Base-by-base conservation (phyloP, 129 eudicot species). In the Chrysanthemum lavandulifolium region DNA sequence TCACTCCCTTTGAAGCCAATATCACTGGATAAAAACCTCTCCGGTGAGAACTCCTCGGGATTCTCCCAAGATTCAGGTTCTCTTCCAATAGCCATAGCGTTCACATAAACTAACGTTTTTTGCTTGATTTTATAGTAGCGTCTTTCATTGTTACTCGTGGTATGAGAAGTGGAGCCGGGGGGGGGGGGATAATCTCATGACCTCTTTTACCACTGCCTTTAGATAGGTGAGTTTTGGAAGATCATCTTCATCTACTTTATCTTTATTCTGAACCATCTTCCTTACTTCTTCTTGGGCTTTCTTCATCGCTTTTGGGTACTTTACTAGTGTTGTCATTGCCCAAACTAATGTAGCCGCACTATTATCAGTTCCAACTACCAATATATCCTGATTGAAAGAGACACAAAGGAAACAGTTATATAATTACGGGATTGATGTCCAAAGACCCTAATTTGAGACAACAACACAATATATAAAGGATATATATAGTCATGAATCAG, bases 191-290 rank as follows among this genome's bases (percentile, higher is more conserved):
- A 79, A 60, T 15, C 83, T 58, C 71, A 80, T 25, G 76, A 7
- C 18, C 72, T 74, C 84, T 74, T 80, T 80, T 15, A 74, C 31
- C 29, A 73, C 71, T 6, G 83, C 83, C 58, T 73, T 79, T 12
- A 79, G 5, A 60, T 66, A 79, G 48, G 56, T 31, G 69, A 79
- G 78, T 56, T 58, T 79, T 10, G 69, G n/a, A 73, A 73, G 62
- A 73, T 79, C 82, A 10, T 79, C 65, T 25, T 79, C 78, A 0
- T 73, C 82, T 48, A 79, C 48, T 10, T 3, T 49, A 19, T 15
- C 78, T 15, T 73, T 79, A 5, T 79, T 67, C n/a, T 74, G 69
- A 31, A 57, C 54, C 14, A 36, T 14, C 15, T 29, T 72, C 33
- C 78, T 65, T 4, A 73, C 74, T 67, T 73, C 82, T 65, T 79